phyloP scores from a whole-genome alignment of 2,329 filamentous ascomycete genomes.

The Leptographium procerum region DNA sequence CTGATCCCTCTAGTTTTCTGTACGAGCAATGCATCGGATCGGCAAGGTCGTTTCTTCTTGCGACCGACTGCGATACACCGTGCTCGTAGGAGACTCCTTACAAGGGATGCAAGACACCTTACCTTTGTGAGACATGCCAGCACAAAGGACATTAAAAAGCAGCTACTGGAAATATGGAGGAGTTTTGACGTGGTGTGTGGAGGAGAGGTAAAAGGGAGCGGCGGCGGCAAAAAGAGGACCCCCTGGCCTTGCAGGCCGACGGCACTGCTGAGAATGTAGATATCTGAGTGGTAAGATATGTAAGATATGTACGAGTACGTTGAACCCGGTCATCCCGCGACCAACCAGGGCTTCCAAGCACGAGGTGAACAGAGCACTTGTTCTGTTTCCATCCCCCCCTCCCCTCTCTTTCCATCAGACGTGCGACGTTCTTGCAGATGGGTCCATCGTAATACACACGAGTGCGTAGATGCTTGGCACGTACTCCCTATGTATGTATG shows the following conservation, averaged over 20 bases:
- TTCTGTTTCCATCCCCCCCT: not conserved
- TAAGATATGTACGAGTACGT: too few species aligned
- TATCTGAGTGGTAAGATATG: too few species aligned
- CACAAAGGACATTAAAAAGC: not conserved
- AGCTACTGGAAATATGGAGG: not conserved
- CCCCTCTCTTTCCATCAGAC: not conserved
- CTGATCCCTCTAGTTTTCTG: too few species aligned
- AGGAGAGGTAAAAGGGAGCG: not conserved
- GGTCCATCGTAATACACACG: not conserved
- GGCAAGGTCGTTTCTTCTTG: not conserved
- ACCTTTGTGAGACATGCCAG: not conserved
- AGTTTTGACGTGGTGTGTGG: not conserved
- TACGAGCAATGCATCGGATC: not conserved
- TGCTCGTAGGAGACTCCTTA: not conserved
- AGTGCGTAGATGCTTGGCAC: not conserved
- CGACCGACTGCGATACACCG: not conserved
- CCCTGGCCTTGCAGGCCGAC: not conserved
- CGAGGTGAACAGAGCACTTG: not conserved
- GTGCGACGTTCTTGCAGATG: not conserved
- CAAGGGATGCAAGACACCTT: too few species aligned
- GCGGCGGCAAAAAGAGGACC: conserved; percentile 4
- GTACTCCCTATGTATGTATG: too few species aligned
- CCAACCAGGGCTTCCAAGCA: not conserved
- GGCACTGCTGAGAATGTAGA: conserved; percentile 11
- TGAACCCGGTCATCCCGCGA: not conserved